A percentile compares a stretch with the other conserved stretches of the same genome.
phyloP scores from a whole-genome alignment of 441 rosid species.

The Brassica balearica region DNA sequence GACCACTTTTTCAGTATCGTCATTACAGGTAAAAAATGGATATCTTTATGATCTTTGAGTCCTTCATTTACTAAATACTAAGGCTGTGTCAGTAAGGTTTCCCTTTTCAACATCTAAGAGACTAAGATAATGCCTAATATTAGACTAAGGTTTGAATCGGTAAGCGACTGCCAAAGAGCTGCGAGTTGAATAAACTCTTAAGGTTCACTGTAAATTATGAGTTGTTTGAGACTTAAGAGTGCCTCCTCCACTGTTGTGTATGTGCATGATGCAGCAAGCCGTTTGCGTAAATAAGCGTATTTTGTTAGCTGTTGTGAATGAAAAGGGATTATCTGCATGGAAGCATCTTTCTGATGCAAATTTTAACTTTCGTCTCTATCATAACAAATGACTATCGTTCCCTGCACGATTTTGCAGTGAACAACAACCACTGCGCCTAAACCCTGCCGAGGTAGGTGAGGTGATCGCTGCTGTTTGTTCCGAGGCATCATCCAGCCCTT shows the following conservation, averaged over 20 bases:
- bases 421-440: slow-evolving; percentile 93
- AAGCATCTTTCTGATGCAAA: slow-evolving; percentile 33
- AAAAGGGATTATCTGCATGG: slow-evolving; percentile 19
- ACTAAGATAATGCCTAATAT: slow-evolving; percentile 22
- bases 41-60: slow-evolving; percentile 5
- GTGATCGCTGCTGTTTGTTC: slow-evolving; percentile 97
- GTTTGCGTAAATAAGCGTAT: slow-evolving; percentile 22
- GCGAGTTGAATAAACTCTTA: slow-evolving; percentile 14
- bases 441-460: slow-evolving; percentile 92
- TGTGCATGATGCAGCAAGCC: slow-evolving; percentile 13
- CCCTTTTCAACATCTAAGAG: slow-evolving; percentile 22
- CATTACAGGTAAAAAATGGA: slow-evolving; percentile 76
- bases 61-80: slow-evolving; percentile 15
- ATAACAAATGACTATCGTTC: slow-evolving; percentile 26
- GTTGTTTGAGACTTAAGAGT: slow-evolving; percentile 29
- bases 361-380: slow-evolving; percentile 33
- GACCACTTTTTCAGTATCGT: slow-evolving; percentile 95
- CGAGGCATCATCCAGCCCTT: slow-evolving; percentile 71
- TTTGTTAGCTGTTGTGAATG: slow-evolving; percentile 21
- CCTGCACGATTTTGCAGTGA: slow-evolving; percentile 64
- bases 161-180: slow-evolving; percentile 27
- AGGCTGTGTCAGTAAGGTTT: slow-evolving; percentile 10
- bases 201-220: slow-evolving; percentile 22
- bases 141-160: slow-evolving; percentile 17
- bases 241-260: slow-evolving; percentile 19